Evolutionary conservation across 176 grass and related monocot genomes (phyloP).

Genomic region (Panicum miliaceum): DNA sequence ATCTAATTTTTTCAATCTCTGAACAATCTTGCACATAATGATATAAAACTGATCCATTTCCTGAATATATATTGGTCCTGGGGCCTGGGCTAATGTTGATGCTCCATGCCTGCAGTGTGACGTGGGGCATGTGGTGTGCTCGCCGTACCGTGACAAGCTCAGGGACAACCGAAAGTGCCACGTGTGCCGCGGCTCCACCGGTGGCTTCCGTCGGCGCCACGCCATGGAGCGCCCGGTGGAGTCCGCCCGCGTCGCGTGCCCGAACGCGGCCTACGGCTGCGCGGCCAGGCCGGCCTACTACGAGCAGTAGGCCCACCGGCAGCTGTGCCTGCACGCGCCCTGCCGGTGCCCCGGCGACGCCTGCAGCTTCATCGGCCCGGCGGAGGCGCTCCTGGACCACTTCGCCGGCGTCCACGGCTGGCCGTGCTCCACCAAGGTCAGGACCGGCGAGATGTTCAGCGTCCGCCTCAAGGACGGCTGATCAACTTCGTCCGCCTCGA

Average conservation of each 20-base stretch:
- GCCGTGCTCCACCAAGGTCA: neutral
- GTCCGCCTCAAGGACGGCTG: neutral
- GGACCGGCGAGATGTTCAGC: neutral
- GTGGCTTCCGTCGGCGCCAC: slow-evolving; percentile 4
- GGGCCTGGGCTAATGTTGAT: too few species aligned
- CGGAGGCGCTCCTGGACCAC: neutral
- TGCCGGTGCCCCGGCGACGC: neutral
- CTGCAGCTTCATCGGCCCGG: neutral
- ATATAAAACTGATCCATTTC: too few species aligned
- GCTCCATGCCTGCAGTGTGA: neutral
- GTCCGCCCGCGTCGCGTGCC: neutral
- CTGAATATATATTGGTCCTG: too few species aligned
- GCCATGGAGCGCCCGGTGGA: neutral
- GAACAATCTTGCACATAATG: too few species aligned
- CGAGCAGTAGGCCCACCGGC: neutral
- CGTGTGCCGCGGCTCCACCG: neutral
- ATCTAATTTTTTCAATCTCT: too few species aligned
- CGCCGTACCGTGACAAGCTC: neutral
- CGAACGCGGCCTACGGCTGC: neutral
- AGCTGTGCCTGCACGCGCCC: neutral
- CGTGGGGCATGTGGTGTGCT: neutral
- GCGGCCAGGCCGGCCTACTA: neutral
- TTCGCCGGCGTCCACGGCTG: neutral
- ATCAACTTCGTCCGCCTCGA: neutral
- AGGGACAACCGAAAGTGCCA: neutral